Evolutionary conservation across 179 eudicot species (phyloP).

Genomic region (Silene coronaria): DNA sequence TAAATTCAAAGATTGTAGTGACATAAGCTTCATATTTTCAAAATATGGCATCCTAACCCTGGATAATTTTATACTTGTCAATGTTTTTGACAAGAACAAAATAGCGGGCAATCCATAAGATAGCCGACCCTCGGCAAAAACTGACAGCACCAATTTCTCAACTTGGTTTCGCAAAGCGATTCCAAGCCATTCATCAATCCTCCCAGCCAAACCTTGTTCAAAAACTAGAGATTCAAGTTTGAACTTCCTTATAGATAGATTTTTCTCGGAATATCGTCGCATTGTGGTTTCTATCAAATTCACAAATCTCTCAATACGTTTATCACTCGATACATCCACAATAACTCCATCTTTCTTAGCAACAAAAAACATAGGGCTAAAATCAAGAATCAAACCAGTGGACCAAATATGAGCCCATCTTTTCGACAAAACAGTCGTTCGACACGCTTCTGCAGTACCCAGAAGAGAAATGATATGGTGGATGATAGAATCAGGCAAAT

Average conservation of each 20-base stretch:
- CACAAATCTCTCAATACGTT: not conserved
- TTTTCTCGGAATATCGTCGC: not conserved
- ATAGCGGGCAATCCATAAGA: not conserved
- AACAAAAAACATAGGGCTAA: not conserved
- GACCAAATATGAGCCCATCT: conserved; percentile 3
- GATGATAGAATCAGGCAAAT: conserved; percentile 2
- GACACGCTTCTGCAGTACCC: conserved; percentile 6
- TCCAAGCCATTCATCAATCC: conserved; percentile 12
- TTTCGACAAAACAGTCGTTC: not conserved
- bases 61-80: not conserved
- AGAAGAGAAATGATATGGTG: not conserved
- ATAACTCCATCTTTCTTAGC: not conserved
- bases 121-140: not conserved
- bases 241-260: not conserved
- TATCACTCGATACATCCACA: not conserved
- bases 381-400: not conserved
- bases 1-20: not conserved
- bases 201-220: not conserved
- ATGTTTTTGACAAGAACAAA: not conserved
- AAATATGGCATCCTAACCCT: not conserved
- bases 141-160: not conserved
- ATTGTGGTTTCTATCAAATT: conserved; percentile 6
- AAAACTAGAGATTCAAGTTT: not conserved
- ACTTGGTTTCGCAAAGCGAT: conserved; percentile 2
- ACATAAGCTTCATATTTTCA: not conserved